A percentile compares a stretch with the other conserved stretches of the same genome.
phyloP scores from a whole-genome alignment of 805 yeast genomes.

The Yarrowia sp. region DNA sequence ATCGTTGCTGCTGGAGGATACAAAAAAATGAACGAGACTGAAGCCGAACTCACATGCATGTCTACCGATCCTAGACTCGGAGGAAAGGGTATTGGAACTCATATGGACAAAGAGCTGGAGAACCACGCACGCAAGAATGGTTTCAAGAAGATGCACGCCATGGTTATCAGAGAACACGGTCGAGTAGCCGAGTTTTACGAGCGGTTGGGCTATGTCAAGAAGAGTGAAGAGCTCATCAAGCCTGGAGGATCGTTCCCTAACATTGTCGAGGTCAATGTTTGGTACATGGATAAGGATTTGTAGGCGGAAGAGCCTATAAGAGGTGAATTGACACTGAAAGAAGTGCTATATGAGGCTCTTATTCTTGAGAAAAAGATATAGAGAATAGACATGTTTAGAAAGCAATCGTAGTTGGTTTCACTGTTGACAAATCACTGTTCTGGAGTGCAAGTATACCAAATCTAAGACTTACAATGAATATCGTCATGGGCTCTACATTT shows the following conservation, averaged over 20 bases:
- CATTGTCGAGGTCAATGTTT: slow-evolving; percentile 7
- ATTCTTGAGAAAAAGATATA: too few relatives aligned
- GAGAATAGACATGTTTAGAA: too few relatives aligned
- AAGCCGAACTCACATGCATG: slow-evolving; percentile 15
- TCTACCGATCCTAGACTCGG: slow-evolving; percentile 5
- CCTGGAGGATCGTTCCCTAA: background rate
- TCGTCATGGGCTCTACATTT: too few relatives aligned
- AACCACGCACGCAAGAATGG: slow-evolving; percentile 11
- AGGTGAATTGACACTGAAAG: too few relatives aligned
- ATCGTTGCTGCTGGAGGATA: slow-evolving; percentile 33
- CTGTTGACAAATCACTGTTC: too few relatives aligned
- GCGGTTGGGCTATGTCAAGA: slow-evolving; percentile 2
- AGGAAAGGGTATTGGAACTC: slow-evolving; percentile 21
- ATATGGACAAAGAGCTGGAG: slow-evolving; percentile 12
- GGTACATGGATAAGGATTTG: slow-evolving; percentile 21
- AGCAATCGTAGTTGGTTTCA: too few relatives aligned
- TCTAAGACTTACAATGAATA: too few relatives aligned
- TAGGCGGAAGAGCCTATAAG: background rate
- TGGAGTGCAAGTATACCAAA: too few relatives aligned
- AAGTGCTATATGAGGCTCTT: too few relatives aligned
- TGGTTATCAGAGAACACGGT: slow-evolving; percentile 33
- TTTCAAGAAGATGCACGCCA: slow-evolving; percentile 12
- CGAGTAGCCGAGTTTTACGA: slow-evolving; percentile 24
- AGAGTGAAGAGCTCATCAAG: slow-evolving; percentile 7
- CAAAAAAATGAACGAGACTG: background rate